Evolutionary conservation across 2,329 filamentous ascomycete genomes (phyloP), one percentile per base, ranked within the genome.

Genomic region (Hyphodiscus sp.): DNA sequence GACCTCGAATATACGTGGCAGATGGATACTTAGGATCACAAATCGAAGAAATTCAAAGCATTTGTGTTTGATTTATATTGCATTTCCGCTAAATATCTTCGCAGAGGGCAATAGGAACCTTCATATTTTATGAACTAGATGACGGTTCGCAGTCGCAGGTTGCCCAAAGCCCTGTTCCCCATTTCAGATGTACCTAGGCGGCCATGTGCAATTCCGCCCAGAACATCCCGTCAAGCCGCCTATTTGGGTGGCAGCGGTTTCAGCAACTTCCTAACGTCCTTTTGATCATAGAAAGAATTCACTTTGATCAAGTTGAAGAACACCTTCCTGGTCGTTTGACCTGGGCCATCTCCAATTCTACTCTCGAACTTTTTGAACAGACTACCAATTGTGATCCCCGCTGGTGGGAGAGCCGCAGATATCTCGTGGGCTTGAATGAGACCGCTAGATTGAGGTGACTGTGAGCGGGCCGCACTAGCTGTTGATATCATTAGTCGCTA

Each of bases 1-100:
- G 86, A 86, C 30, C 70, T 97, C 65, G 85, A 92, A 64, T 97
- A 96, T 70, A 83, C 87, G 30, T 99, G 92, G 94, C 89, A 96
- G 76, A 94, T 95, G 86, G 94, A 96, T 73, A 89, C 91, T 70
- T 94, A 78, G 57, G 29, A 16, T 44, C 23, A 47, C 23, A 18
- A 44, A 19, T 42, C 30, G 10, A 15, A n/a, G 19, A 11, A 16
- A 20, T 3, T 42, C 47, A 2, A 15, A n/a, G 19, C 7, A 16
- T 13, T 41, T 18, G 46, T 8, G 18, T 23, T 19, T n/a, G 13
- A 26, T 20, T 29, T 3, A 26, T 26, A 4, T 3, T 26, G 23
- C 23, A 26, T 4, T 4, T 26, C 23, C 8, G 23, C 23, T 26
- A 3, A 26, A 26, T 26, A 8, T 26, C 4, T 26, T 26, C 23